Percentiles rank a stretch among this genome's conserved stretches.
Evolutionary conservation across 768 basidiomycete species (phyloP).

Genomic region (Neoboletus magnificus): DNA sequence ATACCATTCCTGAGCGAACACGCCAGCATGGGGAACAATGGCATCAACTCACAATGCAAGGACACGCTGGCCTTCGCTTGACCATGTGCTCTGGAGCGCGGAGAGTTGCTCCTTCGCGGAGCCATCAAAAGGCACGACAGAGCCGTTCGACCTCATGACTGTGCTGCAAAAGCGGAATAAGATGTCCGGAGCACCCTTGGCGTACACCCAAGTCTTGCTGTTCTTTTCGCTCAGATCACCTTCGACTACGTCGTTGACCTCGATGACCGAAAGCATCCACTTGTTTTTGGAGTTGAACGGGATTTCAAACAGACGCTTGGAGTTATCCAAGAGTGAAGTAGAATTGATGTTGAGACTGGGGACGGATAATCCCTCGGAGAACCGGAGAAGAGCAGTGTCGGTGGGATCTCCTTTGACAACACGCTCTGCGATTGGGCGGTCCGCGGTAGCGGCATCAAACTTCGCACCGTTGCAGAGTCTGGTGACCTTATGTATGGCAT

Average conservation of each 20-base stretch:
- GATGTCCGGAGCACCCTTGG: constrained; percentile 62
- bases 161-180: constrained; percentile 40
- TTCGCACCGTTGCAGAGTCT: constrained; percentile 59
- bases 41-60: constrained; percentile 37
- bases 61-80: constrained; percentile 51
- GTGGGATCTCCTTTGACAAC: constrained; percentile 47
- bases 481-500: constrained; percentile 37
- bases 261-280: constrained; percentile 51
- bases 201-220: constrained; percentile 35
- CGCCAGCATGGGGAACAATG: neutral
- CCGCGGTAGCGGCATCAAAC: constrained; percentile 37
- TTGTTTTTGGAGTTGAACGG: constrained; percentile 54
- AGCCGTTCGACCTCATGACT: constrained; percentile 33
- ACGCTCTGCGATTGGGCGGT: constrained; percentile 32
- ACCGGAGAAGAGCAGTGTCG: constrained; percentile 52
- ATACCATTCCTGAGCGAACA: neutral
- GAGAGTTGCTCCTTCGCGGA: constrained; percentile 18
- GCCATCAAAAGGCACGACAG: constrained; percentile 31
- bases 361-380: constrained; percentile 35
- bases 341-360: constrained; percentile 23
- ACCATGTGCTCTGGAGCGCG: constrained; percentile 39
- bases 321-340: constrained; percentile 19
- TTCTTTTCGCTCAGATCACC: constrained; percentile 7
- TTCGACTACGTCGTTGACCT: constrained; percentile 17
- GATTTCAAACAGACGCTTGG: constrained; percentile 34